Evolutionary conservation across 768 basidiomycete species (phyloP).

Genomic region (Lentinula detonsa): DNA sequence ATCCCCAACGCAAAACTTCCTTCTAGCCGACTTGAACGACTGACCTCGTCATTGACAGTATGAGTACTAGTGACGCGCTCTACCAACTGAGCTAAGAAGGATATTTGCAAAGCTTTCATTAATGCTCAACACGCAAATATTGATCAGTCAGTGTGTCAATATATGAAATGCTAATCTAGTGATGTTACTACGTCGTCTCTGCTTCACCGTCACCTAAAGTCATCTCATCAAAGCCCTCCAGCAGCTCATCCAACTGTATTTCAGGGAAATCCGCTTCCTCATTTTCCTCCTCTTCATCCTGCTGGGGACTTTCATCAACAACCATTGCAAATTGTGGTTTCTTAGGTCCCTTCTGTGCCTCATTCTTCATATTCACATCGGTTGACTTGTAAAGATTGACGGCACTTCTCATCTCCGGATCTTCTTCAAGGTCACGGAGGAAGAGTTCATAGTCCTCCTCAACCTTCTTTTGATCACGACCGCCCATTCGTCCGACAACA

Average conservation of each 20-base stretch:
- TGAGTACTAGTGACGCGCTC: constrained; percentile 11
- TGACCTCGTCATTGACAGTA: not conserved
- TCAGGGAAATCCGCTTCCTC: constrained; percentile 86
- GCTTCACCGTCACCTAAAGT: constrained; percentile 50
- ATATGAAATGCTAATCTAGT: too few species aligned
- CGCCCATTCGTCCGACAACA: constrained; percentile 86
- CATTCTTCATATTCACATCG: constrained; percentile 44
- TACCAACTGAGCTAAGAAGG: constrained; percentile 15
- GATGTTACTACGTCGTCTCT: not conserved
- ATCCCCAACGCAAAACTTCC: not conserved
- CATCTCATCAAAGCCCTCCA: constrained; percentile 93
- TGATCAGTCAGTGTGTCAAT: too few species aligned
- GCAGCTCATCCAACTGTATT: constrained; percentile 73
- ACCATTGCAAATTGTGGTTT: constrained; percentile 60
- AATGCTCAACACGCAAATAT: too few species aligned
- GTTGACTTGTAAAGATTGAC: constrained; percentile 82
- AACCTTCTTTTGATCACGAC: constrained; percentile 86
- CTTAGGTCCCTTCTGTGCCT: constrained; percentile 31
- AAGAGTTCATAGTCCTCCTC: constrained; percentile 97
- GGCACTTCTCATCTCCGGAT: constrained; percentile 80
- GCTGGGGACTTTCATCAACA: constrained; percentile 43
- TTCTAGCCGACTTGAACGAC: not conserved
- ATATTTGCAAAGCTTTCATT: too few species aligned
- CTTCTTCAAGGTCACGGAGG: constrained; percentile 90
- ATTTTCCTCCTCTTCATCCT: constrained; percentile 18